These are phyloP conservation scores for Cladophialophora immunda DNA, from an alignment of 2,329 filamentous ascomycete genomes.

Conservation along the genomic window DNA sequence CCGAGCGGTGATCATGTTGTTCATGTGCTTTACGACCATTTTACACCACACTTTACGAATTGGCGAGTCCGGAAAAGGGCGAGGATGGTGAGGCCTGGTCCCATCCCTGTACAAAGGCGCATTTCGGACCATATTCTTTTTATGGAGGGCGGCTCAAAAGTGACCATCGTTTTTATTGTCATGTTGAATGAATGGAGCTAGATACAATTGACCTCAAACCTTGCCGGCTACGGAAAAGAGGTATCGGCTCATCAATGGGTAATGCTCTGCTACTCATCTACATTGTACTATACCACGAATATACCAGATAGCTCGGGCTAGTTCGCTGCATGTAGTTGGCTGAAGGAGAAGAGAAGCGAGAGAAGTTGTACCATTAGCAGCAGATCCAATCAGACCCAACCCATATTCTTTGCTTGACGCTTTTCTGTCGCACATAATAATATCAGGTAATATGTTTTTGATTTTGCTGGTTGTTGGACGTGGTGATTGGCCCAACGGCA, in stretches of 20 bases:
- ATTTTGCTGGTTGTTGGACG: neutral
- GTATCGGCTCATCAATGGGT: slow-evolving; percentile 7
- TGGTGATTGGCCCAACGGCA: slow-evolving; percentile 11
- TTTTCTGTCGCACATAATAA: slow-evolving; percentile 11
- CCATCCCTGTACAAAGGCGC: slow-evolving; percentile 21
- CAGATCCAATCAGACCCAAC: slow-evolving; percentile 8
- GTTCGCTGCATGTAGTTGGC: slow-evolving; percentile 18
- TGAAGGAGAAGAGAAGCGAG: neutral
- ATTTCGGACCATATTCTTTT: slow-evolving; percentile 12
- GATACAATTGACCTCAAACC: slow-evolving; percentile 15
- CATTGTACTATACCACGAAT: slow-evolving; percentile 15
- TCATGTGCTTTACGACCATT: slow-evolving; percentile 32
- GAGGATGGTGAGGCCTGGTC: slow-evolving; percentile 23
- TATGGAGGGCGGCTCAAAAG: slow-evolving; percentile 22
- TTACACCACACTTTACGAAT: slow-evolving; percentile 18
- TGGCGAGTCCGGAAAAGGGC: slow-evolving; percentile 14
- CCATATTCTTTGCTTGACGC: neutral
- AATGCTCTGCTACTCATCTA: slow-evolving; percentile 18
- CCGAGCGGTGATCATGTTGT: slow-evolving; percentile 32
- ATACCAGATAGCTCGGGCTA: slow-evolving; percentile 22
- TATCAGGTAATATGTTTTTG: slow-evolving; percentile 8
- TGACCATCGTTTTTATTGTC: slow-evolving; percentile 8
- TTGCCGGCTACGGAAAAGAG: slow-evolving; percentile 5
- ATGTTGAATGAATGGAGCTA: slow-evolving; percentile 14
- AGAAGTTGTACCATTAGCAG: slow-evolving; percentile 19